Evolutionary conservation across 225 moss, liverwort and hornwort species (phyloP).

Genomic region (Bryum argenteum): DNA sequence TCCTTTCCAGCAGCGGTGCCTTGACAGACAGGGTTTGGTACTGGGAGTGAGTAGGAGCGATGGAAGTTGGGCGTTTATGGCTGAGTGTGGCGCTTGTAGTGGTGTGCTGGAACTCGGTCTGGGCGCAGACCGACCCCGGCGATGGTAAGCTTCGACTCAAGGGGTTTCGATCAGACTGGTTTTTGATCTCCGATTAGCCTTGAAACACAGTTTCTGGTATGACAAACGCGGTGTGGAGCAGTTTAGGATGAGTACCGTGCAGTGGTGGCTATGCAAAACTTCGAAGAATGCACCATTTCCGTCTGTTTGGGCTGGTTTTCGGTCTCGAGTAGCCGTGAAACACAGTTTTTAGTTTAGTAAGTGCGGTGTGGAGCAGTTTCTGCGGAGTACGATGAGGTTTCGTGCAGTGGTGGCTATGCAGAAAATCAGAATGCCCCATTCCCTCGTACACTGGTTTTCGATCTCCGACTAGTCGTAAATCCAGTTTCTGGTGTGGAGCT

Average conservation of each 20-base stretch:
- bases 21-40: background rate
- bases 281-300: too few species aligned
- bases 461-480: too few species aligned
- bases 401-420: too few species aligned
- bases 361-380: too few species aligned
- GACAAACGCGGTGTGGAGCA: background rate
- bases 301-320: too few species aligned
- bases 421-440: too few species aligned
- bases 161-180: background rate
- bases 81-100: slow-evolving; percentile 5
- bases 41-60: background rate
- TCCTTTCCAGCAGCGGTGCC: too few species aligned
- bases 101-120: slow-evolving; percentile 26
- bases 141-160: slow-evolving; percentile 29
- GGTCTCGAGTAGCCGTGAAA: too few species aligned
- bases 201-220: background rate
- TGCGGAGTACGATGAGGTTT: too few species aligned
- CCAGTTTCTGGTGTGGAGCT: too few species aligned
- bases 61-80: slow-evolving; percentile 25
- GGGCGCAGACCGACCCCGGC: slow-evolving; percentile 12
- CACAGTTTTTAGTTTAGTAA: too few species aligned
- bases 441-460: too few species aligned
- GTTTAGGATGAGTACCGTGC: background rate
- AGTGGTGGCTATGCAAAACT: background rate
- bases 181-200: background rate